Base-by-base conservation (phyloP, 2,329 filamentous ascomycete species). In the Penicillium psychrosexuale region DNA sequence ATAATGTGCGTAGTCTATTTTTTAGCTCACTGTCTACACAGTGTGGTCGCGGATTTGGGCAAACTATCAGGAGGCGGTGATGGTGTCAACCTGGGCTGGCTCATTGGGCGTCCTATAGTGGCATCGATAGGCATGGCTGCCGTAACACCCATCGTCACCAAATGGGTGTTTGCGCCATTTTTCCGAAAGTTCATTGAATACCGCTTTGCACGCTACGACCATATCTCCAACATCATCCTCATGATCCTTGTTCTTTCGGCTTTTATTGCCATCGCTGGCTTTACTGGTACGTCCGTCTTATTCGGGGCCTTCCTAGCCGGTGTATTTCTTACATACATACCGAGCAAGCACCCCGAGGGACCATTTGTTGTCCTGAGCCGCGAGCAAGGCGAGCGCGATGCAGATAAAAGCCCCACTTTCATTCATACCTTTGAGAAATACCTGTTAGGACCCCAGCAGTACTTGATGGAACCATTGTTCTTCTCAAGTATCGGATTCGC, bases 391-490 rank as follows among this genome's bases (percentile, higher is more conserved):
- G 72, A 74, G 56, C 47, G 58, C 3, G 63, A 70, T 15, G 59
- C 42, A 0, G 53, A 68, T 13, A 72, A 73, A 51, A 69, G 66
- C 6, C 73, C 72, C 3, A 72, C 66, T 0, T 76, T 75, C 45
- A 64, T 70, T 0, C 70, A 75, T 50, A 74, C 73, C 0, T 75
- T 75, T 51, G 72, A 75, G 51, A 56, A 58, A 8, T 76, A 76
- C 51, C 61, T 75, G 0, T 51, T 70, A 1, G 72, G 65, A 12
- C 63, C 70, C 13, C 73, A 72, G 53, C 56, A 66, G 22, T 69
- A 68, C 51, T 53, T 69, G 37, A 69, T 70, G 67, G 68, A 66
- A 44, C 68, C 68, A 27, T 42, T 70, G 11, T 70, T 70, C 44
- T 70, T 70, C 28, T 59, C 67, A 1, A 70, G 67, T 48, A 60